Evolutionary conservation across 352 stramenopile genomes (phyloP), one percentile per base, ranked within the genome.

Genomic region (Globisporangium megalacanthum): DNA sequence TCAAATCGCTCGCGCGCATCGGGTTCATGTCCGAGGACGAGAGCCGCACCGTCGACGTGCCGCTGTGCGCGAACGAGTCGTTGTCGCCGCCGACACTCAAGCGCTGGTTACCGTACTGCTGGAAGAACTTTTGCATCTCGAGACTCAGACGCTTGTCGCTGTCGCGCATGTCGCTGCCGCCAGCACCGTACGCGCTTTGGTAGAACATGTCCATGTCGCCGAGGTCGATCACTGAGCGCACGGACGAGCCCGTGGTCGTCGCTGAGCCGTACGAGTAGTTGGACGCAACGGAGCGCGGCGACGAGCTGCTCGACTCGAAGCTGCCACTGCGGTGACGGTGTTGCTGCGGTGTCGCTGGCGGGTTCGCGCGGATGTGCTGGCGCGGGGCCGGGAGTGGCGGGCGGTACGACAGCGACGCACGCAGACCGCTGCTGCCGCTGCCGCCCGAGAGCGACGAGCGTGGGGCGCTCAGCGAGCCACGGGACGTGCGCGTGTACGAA

Each of bases 181-280:
- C 22, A 13, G 35, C 35, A 17, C 41, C 49, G 41, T 62, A 62
- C 10, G 66, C 64, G 54, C 65, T 80, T 55, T 78, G 70, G 61
- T 91, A 89, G 56, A 89, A 91, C 52, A 81, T 83, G 73, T 85
- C 77, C 81, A 91, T 86, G 58, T 91, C 81, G 49, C 81, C 81
- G 19, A 91, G 60, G 57, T 91, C 81, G 36, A 85, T 86, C 52
- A 91, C 71, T 11, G 76, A 88, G 20, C 70, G 72, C 50, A 78
- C 70, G 22, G 76, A 86, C 14, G 81, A 91, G 15, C 67, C 78
- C 35, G 77, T 83, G 2, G 81, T 91, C 51, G 76, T 88, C 48
- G 78, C 76, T 1, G 81, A 89, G 10, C 62, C 72, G 70, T 91
- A 89, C 50, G 78, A 91, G 44, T 83, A 88, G 70, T 89, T 91